A percentile compares a stretch with the other conserved stretches of the same genome.
These are phyloP conservation scores for Penicillium freii DNA, from an alignment of 2,329 filamentous ascomycete genomes.

Conservation along the genomic window DNA sequence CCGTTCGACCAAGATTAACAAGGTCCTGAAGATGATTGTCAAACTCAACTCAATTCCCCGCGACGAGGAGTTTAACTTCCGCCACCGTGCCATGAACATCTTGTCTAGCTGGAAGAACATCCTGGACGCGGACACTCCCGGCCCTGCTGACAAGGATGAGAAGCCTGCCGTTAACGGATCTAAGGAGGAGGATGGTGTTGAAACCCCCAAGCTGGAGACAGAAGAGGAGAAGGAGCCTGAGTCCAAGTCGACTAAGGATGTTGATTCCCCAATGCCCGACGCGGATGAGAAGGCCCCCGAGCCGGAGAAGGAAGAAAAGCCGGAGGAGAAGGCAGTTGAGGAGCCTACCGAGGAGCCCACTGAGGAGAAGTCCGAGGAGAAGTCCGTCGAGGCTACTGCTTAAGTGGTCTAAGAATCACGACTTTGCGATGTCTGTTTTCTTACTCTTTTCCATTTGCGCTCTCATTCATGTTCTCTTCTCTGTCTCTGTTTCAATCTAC, in stretches of 20 bases:
- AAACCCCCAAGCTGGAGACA: constrained; percentile 32
- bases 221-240: constrained; percentile 38
- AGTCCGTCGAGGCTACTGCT: constrained; percentile 27
- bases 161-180: constrained; percentile 48
- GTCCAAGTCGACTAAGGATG: constrained; percentile 34
- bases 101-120: constrained; percentile 88
- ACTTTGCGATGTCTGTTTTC: constrained; percentile 7
- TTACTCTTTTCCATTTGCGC: constrained; percentile 5
- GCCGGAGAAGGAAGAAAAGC: constrained; percentile 33
- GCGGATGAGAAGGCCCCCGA: constrained; percentile 36
- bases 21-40: constrained; percentile 91
- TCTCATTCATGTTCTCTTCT: constrained; percentile 19
- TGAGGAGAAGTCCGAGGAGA: constrained; percentile 28
- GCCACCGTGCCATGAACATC: constrained; percentile 73
- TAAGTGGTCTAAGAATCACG: constrained; percentile 17
- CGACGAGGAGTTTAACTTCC: constrained; percentile 88
- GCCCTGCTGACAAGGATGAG: constrained; percentile 42
- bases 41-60: constrained; percentile 82
- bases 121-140: constrained; percentile 59
- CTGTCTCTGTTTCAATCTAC: constrained; percentile 12
- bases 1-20: constrained; percentile 92
- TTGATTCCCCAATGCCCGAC: constrained; percentile 39
- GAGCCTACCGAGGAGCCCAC: constrained; percentile 31
- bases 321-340: constrained; percentile 21
- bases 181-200: constrained; percentile 37